These are phyloP conservation scores for Exophiala calicioides DNA, from an alignment of 2,329 filamentous ascomycete genomes.

Conservation along the genomic window DNA sequence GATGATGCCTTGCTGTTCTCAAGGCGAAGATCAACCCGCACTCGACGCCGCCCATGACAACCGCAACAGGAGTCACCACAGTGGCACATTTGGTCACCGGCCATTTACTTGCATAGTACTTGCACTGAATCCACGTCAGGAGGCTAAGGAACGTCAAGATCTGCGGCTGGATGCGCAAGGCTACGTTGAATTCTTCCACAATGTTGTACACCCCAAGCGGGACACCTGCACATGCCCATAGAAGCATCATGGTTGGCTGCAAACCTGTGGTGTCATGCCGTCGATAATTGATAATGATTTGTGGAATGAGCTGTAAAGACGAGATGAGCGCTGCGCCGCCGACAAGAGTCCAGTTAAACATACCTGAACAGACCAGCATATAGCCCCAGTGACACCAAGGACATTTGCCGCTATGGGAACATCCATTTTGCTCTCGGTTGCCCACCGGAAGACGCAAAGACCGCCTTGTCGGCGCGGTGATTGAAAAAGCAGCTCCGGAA, in stretches of 20 bases:
- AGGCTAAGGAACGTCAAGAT: slow-evolving; percentile 56
- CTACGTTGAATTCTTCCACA: slow-evolving; percentile 55
- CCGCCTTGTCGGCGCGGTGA: too few species aligned
- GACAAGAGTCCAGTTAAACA: slow-evolving; percentile 5
- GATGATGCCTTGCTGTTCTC: slow-evolving; percentile 45
- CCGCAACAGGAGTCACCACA: slow-evolving; percentile 54
- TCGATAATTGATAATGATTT: slow-evolving; percentile 68
- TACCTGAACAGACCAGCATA: slow-evolving; percentile 69
- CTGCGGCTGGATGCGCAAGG: slow-evolving; percentile 57
- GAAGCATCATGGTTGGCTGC: slow-evolving; percentile 70
- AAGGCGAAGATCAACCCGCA: slow-evolving; percentile 61
- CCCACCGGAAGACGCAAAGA: not conserved
- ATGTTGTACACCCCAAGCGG: slow-evolving; percentile 66
- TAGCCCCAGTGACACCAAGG: slow-evolving; percentile 61
- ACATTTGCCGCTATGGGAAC: slow-evolving; percentile 58
- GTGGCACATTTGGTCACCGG: slow-evolving; percentile 50
- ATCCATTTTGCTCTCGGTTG: slow-evolving; percentile 47
- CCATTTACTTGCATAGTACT: slow-evolving; percentile 60
- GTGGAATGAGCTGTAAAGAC: slow-evolving; percentile 61
- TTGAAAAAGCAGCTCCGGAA: too few species aligned
- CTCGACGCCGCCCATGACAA: slow-evolving; percentile 62
- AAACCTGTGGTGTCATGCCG: slow-evolving; percentile 66
- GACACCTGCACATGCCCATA: slow-evolving; percentile 68
- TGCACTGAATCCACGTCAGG: slow-evolving; percentile 58
- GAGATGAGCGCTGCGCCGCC: not conserved